phyloP scores from a whole-genome alignment of 2,329 filamentous ascomycete genomes.

The Colletotrichum incanum region DNA sequence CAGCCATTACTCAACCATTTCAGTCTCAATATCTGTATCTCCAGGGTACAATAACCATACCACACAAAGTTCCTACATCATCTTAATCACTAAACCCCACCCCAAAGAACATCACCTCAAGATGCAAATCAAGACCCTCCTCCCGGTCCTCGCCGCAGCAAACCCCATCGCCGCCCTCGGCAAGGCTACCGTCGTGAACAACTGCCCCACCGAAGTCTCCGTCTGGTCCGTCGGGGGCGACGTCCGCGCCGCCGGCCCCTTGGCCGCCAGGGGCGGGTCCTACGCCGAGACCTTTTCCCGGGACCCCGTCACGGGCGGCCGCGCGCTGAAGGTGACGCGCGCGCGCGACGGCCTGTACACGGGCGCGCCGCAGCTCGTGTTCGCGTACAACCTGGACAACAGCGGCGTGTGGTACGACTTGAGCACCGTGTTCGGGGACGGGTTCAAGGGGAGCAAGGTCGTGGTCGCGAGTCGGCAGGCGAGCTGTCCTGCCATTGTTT shows the following conservation, averaged over 20 bases:
- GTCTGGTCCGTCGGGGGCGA: conserved; percentile 57
- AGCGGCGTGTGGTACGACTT: conserved; percentile 58
- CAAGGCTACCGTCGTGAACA: conserved; percentile 55
- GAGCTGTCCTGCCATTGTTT: conserved; percentile 55
- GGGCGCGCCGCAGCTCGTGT: conserved; percentile 58
- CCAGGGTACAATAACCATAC: too few species aligned
- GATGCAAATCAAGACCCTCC: conserved; percentile 35
- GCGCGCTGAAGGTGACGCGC: conserved; percentile 56
- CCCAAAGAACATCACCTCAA: not conserved
- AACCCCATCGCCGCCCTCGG: conserved; percentile 50
- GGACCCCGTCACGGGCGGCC: conserved; percentile 57
- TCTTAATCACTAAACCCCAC: not conserved
- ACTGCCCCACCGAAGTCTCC: conserved; percentile 54
- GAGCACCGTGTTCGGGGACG: conserved; percentile 58
- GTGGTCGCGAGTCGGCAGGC: conserved; percentile 49
- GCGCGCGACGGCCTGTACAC: conserved; percentile 55
- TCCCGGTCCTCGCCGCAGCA: conserved; percentile 45
- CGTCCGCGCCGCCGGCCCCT: conserved; percentile 48
- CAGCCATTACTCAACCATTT: not conserved
- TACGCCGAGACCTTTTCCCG: conserved; percentile 54
- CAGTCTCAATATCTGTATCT: not conserved
- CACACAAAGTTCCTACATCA: not conserved
- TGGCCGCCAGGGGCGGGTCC: conserved; percentile 47
- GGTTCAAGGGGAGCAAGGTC: conserved; percentile 54
- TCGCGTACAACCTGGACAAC: conserved; percentile 57